Base-by-base conservation (phyloP, 352 stramenopile species). In the Phytophthora sansomeana region DNA sequence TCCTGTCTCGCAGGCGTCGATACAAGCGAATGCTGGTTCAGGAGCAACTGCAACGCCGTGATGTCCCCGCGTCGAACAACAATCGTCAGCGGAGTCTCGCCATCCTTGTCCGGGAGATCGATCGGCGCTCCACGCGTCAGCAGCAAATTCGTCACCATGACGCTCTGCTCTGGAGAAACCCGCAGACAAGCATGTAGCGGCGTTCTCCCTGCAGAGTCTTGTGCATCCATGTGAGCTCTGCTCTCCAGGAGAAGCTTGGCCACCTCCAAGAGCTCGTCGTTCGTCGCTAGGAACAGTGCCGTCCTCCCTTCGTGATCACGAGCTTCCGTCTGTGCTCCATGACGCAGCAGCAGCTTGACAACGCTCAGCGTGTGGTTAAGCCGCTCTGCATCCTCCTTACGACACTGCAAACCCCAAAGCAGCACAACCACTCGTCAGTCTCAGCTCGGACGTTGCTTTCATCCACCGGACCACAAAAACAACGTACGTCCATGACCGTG, bases 211-310 rank as follows among this genome's bases (percentile, higher is more conserved):
- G 24, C 11, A 4, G 21, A 61, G 52, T 80, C 63, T 56, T 74
- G 61, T 21, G 63, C 51, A 29, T 77, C 63, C 55, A 69, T 63
- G 5, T n/a, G 49, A 24, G 71, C 71, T 51, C 71, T 62, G 47
- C 61, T 60, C 35, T 72, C 56, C 52, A 72, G 21, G n/a, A 80
- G 47, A n/a, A 77, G 59, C 24, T 61, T 70, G 0, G 57, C 59
- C 10, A 76, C 52, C 26, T 65, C 59, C n/a, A 72, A 63, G 8
- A 75, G 67, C 44, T 80, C 63, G 29, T 80, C 67, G 43, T 74
- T 79, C 43, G 71, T 72, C 21, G 71, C 67, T 36, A 76, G 58
- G 28, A 74, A 43, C 48, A 79, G 30, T n/a, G 67, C 67, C 26
- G 67, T 74, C 53, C 74, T 79, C 28, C 71, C 71, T 13, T 80